phyloP scores from a whole-genome alignment of 495 filamentous ascomycete genomes.

The Lophiotrema nucula region DNA sequence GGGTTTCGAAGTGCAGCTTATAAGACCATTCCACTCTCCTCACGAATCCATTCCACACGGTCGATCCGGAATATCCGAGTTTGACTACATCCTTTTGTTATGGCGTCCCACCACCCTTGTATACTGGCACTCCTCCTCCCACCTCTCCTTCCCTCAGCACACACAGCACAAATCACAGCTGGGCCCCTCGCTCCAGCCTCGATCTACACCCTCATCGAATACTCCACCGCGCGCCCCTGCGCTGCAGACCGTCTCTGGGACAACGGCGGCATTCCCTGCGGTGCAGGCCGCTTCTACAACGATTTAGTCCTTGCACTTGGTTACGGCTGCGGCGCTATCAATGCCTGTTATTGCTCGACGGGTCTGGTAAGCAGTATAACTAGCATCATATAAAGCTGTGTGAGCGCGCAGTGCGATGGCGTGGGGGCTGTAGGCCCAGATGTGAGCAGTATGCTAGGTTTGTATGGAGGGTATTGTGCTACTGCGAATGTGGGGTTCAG shows the following conservation, averaged over 20 bases:
- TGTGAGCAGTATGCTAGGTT: neutral
- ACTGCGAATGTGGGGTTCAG: conserved; percentile 1
- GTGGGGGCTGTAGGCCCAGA: neutral
- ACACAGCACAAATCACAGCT: neutral
- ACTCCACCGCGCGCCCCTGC: conserved; percentile 1
- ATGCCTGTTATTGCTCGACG: neutral
- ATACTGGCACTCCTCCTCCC: neutral
- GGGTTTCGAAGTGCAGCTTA: too few relatives aligned
- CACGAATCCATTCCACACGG: too few relatives aligned
- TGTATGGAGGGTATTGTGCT: conserved; percentile 2
- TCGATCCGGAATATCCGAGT: too few relatives aligned
- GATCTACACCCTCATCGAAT: neutral
- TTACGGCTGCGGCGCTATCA: neutral
- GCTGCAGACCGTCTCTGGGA: neutral
- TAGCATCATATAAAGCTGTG: neutral
- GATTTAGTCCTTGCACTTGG: neutral
- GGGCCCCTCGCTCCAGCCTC: neutral
- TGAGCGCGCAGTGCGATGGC: neutral
- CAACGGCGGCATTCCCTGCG: neutral
- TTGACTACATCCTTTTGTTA: too few relatives aligned
- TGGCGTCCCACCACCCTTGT: neutral
- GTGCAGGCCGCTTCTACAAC: neutral
- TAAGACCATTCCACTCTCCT: too few relatives aligned
- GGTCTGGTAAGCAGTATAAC: neutral
- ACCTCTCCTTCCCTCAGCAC: neutral